phyloP scores from a whole-genome alignment of 78 protist genomes.

The Anaeramoeba flamelloides region DNA sequence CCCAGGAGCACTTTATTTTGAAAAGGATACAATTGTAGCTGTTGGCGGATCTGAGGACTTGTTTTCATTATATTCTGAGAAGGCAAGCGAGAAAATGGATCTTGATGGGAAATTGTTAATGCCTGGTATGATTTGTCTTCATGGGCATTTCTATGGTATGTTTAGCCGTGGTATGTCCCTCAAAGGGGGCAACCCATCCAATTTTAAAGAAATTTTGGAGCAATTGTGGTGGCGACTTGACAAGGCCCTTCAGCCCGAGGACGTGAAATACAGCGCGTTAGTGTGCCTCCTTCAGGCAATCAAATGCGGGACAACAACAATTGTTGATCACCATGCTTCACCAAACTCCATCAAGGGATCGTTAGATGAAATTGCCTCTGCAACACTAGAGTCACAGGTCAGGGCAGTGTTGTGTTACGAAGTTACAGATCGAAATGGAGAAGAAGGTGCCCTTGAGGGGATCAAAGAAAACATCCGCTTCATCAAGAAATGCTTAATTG shows the following conservation, averaged over 20 bases:
- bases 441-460: constrained; percentile 8
- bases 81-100: no score
- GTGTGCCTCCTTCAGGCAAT: constrained; percentile 1
- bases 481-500: background rate
- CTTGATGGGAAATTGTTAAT: no score
- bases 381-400: constrained; percentile 12
- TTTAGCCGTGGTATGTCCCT: constrained; percentile 27
- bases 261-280: constrained; percentile 10
- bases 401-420: constrained; percentile 21
- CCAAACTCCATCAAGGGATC: constrained; percentile 9
- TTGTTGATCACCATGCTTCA: constrained; percentile 34
- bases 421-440: constrained; percentile 25
- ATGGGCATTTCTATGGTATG: constrained; percentile 29
- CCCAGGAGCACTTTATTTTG: no score
- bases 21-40: no score
- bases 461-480: constrained; percentile 19
- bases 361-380: constrained; percentile 20
- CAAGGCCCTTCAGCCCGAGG: constrained; percentile 20
- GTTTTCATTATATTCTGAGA: no score
- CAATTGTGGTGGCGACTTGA: constrained; percentile 32
- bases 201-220: constrained; percentile 19
- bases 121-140: constrained; percentile 24
- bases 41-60: no score
- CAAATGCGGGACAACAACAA: constrained; percentile 24
- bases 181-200: constrained; percentile 12